phyloP scores from a whole-genome alignment of 2,329 filamentous ascomycete species.

The Orbilia quercus region DNA sequence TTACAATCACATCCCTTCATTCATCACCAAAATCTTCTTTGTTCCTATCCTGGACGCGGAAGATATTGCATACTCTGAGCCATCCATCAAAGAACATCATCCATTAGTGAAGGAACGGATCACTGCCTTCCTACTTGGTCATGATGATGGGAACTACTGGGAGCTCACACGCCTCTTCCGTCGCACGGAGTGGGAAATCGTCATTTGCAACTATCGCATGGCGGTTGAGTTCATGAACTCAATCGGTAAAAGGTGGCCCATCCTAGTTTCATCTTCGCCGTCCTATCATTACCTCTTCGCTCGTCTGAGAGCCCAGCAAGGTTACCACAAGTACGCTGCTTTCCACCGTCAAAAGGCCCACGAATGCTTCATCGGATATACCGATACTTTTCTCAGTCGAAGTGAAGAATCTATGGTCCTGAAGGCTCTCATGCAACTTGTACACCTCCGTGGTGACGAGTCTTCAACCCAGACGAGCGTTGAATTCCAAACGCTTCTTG shows the following conservation, averaged over 20 bases:
- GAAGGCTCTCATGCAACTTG: conserved; percentile 18
- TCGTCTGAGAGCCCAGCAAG: conserved; percentile 30
- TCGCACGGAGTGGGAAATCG: conserved; percentile 33
- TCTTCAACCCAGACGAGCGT: not conserved
- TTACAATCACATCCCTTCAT: not conserved
- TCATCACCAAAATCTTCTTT: not conserved
- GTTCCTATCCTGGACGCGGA: conserved; percentile 6
- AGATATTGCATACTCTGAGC: conserved; percentile 22
- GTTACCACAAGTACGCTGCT: conserved; percentile 9
- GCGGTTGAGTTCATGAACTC: conserved; percentile 11
- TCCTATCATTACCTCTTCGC: conserved; percentile 29
- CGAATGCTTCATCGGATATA: conserved; percentile 34
- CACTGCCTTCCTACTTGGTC: conserved; percentile 18
- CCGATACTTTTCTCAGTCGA: conserved; percentile 4
- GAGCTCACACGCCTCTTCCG: conserved; percentile 20
- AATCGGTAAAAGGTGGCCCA: conserved; percentile 11
- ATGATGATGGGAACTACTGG: conserved; percentile 27
- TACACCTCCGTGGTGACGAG: conserved; percentile 27
- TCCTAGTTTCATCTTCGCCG: conserved; percentile 8
- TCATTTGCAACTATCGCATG: conserved; percentile 18
- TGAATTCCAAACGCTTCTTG: conserved; percentile 21
- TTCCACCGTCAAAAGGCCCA: conserved; percentile 9
- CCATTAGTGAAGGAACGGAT: conserved; percentile 33
- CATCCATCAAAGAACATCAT: conserved; percentile 16
- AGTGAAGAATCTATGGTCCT: conserved; percentile 26